Percentiles rank a stretch among this genome's conserved stretches.
Evolutionary conservation across 108 stramenopile genomes (phyloP).

Genomic region (Skeletonema marinoi): DNA sequence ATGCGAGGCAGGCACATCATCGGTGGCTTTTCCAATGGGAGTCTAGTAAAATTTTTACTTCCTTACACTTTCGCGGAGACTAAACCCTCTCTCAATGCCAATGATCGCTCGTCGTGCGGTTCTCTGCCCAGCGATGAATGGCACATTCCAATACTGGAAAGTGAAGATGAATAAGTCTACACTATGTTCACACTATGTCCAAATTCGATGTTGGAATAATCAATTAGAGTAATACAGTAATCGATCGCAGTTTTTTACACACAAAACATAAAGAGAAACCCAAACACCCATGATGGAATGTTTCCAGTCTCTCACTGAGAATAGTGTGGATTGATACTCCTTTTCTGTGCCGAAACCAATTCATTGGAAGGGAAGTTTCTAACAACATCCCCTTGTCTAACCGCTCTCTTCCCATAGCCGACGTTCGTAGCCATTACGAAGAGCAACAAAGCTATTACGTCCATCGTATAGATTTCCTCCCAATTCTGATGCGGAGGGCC

Average conservation of each 20-base stretch:
- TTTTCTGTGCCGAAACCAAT: constrained; percentile 17
- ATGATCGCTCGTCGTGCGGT: constrained; percentile 16
- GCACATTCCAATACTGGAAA: constrained; percentile 16
- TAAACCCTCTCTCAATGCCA: constrained; percentile 16
- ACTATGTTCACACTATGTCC: too few relatives aligned
- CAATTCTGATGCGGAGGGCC: constrained; percentile 16
- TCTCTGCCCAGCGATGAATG: constrained; percentile 42
- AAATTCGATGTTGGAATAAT: not conserved
- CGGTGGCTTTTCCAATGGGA: constrained; percentile 42
- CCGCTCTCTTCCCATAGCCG: constrained; percentile 44
- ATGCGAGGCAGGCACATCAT: constrained; percentile 32
- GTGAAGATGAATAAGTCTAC: not conserved
- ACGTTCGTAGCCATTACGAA: constrained; percentile 47
- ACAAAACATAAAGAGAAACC: not conserved
- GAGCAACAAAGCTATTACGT: constrained; percentile 13
- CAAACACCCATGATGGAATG: not conserved
- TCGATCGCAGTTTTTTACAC: not conserved
- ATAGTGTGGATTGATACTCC: not conserved
- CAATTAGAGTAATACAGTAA: constrained; percentile 6
- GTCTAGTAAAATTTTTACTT: constrained; percentile 12
- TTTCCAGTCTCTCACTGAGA: not conserved
- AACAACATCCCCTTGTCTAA: constrained; percentile 73
- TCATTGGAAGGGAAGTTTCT: constrained; percentile 42
- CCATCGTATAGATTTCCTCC: constrained; percentile 17
- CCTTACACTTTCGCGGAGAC: constrained; percentile 10